phyloP scores from a whole-genome alignment of 139 green algal species.

The Picocystis salinarum region DNA sequence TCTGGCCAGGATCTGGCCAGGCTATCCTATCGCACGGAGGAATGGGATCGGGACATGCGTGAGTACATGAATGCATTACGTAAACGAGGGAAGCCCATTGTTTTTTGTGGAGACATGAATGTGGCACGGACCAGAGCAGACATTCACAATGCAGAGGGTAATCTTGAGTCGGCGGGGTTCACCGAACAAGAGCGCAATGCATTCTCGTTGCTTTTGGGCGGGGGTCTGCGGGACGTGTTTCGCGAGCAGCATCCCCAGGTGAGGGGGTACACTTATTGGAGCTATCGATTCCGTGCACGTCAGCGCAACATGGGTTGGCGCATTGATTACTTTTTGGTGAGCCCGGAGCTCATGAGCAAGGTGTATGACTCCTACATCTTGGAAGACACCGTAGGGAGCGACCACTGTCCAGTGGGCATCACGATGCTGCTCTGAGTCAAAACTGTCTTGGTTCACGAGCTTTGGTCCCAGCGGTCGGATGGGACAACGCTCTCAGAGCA shows the following conservation, averaged over 20 bases:
- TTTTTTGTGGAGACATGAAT: constrained; percentile 20
- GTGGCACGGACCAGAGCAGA: constrained; percentile 20
- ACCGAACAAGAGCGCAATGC: constrained; percentile 50
- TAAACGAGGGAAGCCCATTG: constrained; percentile 35
- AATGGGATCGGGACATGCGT: constrained; percentile 23
- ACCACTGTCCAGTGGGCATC: constrained; percentile 20
- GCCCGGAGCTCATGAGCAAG: constrained; percentile 5
- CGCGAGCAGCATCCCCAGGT: constrained; percentile 29
- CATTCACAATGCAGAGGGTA: constrained; percentile 52
- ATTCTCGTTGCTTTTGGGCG: constrained; percentile 25
- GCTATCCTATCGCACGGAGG: constrained; percentile 29
- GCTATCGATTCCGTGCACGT: constrained; percentile 17
- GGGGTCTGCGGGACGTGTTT: constrained; percentile 37
- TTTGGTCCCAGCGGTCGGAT: no score
- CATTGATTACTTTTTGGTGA: constrained; percentile 56
- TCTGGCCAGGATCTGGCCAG: constrained; percentile 29
- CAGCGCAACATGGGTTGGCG: constrained; percentile 39
- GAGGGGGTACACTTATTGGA: constrained; percentile 52
- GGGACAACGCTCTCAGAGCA: no score
- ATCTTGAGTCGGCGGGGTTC: constrained; percentile 45
- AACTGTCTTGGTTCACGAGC: no score
- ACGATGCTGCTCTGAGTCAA: no score
- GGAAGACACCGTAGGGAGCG: constrained; percentile 23
- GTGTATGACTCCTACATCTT: constrained; percentile 46
- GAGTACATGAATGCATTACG: constrained; percentile 15